Base-by-base conservation (phyloP, 768 basidiomycete species). In the Boletus rubroflammeus region DNA sequence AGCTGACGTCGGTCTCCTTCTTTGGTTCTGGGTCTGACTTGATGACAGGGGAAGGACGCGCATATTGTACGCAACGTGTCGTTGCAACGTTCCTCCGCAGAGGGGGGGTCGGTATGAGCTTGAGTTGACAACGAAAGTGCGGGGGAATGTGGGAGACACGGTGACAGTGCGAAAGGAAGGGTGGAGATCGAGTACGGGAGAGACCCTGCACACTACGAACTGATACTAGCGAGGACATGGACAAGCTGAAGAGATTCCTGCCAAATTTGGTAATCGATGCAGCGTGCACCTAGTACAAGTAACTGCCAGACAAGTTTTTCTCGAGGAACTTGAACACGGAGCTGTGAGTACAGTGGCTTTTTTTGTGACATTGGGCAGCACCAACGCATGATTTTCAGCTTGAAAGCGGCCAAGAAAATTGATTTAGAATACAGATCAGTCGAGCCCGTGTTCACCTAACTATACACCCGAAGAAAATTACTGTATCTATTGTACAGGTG, bases 221-320 rank as follows among this genome's bases (percentile, higher is more conserved):
- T 17, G 32, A 17, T 19, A 56, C 40, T 2, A 39, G 43, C 21
- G 52, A 54, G 36, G 56, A 55, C 63, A 67, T 65, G 47, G 31
- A 25, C 53, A 41, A 47, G 35, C 15, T 7, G 11, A 14, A 31
- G 39, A 3, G 11, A 23, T 17, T 3, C 15, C 13, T 52, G 2
- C 57, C 50, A 55, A 50, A 64, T 64, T 41, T 35, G 47, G 47
- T 3, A 35, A 25, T 32, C 19, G 29, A 10, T 34, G 15, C 21
- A 10, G 14, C 13, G 19, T n/a, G n/a, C n/a, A n/a, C n/a, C n/a
- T n/a, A n/a, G n/a, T n/a, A n/a, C n/a, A n/a, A n/a, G n/a, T n/a
- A n/a, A n/a, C n/a, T n/a, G n/a, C n/a, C n/a, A n/a, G n/a, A n/a
- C n/a, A n/a, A n/a, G n/a, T n/a, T n/a, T n/a, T n/a, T 15, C 8